phyloP scores from a whole-genome alignment of 768 basidiomycete species.

The Boletus subparvulus region DNA sequence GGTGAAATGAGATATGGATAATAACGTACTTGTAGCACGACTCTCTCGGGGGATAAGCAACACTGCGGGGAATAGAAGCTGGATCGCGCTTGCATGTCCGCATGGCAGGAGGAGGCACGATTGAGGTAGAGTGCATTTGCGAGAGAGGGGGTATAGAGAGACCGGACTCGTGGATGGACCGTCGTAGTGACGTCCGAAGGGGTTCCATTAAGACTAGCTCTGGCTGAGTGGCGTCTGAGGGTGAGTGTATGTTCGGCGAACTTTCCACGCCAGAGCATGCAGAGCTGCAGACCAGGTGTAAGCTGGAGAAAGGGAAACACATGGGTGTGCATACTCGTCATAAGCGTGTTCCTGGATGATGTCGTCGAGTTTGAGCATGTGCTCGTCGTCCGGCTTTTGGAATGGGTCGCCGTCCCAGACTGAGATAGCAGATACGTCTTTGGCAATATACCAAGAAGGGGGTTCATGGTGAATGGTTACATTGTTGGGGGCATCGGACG shows the following conservation, averaged over 20 bases:
- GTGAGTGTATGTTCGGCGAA: constrained; percentile 6
- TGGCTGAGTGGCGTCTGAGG: constrained; percentile 36
- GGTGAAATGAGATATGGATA: constrained; percentile 2
- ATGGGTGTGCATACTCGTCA: constrained; percentile 57
- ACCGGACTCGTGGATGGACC: constrained; percentile 27
- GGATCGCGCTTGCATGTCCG: constrained; percentile 57
- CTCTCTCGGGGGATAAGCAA: constrained; percentile 72
- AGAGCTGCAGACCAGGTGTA: constrained; percentile 14
- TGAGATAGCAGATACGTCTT: constrained; percentile 38
- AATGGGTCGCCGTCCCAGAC: constrained; percentile 46
- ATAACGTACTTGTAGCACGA: constrained; percentile 69
- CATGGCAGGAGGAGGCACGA: constrained; percentile 65
- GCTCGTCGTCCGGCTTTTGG: constrained; percentile 49
- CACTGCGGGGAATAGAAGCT: constrained; percentile 49
- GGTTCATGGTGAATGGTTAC: constrained; percentile 51
- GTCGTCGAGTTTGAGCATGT: constrained; percentile 69
- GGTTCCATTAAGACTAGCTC: constrained; percentile 31
- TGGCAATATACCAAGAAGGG: constrained; percentile 57
- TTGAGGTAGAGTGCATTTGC: constrained; percentile 53
- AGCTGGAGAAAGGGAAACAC: constrained; percentile 4
- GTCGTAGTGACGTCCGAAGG: constrained; percentile 34
- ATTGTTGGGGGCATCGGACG: constrained; percentile 52
- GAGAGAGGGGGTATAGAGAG: constrained; percentile 36
- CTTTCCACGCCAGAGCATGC: constrained; percentile 22
- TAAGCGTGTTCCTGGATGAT: constrained; percentile 72